phyloP scores from a whole-genome alignment of 441 rosid genomes.

The Pelargonium exstipulatum region DNA sequence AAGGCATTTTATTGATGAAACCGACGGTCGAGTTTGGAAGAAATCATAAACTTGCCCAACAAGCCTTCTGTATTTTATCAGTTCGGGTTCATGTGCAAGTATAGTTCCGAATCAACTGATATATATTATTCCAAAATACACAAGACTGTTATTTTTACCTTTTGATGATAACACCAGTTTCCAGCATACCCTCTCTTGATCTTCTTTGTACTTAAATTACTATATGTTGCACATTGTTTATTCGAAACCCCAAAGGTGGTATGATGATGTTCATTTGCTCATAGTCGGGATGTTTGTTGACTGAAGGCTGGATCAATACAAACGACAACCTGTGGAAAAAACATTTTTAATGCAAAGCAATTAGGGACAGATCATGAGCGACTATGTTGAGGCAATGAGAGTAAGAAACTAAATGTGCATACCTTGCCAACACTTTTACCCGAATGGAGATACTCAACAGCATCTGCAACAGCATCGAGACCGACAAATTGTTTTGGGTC shows the following conservation, averaged over 20 bases:
- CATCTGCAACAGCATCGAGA: conserved; percentile 64
- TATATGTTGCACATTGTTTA: background rate
- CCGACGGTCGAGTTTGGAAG: background rate
- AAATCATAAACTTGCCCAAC: background rate
- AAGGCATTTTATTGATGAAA: background rate
- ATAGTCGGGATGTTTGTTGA: conserved; percentile 48
- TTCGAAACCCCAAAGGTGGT: background rate
- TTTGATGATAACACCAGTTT: background rate
- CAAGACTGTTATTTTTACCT: too few species aligned
- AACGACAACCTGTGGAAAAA: conserved; percentile 58
- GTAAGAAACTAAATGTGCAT: conserved; percentile 5
- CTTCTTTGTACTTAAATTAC: background rate
- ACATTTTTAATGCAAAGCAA: conserved; percentile 10
- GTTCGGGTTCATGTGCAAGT: background rate
- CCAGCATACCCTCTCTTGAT: background rate
- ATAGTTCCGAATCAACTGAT: background rate
- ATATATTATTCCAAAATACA: too few species aligned
- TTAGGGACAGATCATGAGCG: background rate
- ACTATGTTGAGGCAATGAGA: background rate
- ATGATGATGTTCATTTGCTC: conserved; percentile 15
- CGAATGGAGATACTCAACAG: conserved; percentile 91
- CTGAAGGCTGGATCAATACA: conserved; percentile 66
- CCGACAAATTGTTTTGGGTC: conserved; percentile 80
- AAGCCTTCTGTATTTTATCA: background rate
- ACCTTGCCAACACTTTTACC: conserved; percentile 98